A percentile compares a stretch with the other conserved stretches of the same genome.
Evolutionary conservation across 352 stramenopile species (phyloP).

Genomic region (Globisporangium uncinulatum): DNA sequence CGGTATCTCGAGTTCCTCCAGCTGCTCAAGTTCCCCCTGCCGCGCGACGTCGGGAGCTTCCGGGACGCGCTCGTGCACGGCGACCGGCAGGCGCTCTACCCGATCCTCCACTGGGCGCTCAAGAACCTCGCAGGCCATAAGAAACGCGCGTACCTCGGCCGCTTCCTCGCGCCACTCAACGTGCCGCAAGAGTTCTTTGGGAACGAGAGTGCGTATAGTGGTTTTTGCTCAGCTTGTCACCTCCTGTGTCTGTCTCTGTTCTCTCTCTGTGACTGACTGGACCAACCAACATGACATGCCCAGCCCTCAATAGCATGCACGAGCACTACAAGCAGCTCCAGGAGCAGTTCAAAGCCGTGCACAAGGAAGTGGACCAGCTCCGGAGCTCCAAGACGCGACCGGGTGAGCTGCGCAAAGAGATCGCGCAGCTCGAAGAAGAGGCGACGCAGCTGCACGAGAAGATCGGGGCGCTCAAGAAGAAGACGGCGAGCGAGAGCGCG

Average conservation of each 20-base stretch:
- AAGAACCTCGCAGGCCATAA: slow-evolving; percentile 82
- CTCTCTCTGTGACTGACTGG: too few relatives aligned
- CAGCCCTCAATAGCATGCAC: slow-evolving; percentile 71
- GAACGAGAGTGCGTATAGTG: slow-evolving; percentile 54
- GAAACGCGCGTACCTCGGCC: slow-evolving; percentile 92
- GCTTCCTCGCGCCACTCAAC: slow-evolving; percentile 90
- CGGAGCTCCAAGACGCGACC: slow-evolving; percentile 71
- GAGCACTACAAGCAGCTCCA: slow-evolving; percentile 92
- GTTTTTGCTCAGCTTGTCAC: neutral
- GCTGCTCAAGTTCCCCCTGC: slow-evolving; percentile 91
- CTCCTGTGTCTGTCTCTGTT: neutral
- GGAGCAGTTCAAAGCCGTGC: slow-evolving; percentile 88
- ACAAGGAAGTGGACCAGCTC: slow-evolving; percentile 88
- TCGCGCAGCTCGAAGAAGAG: slow-evolving; percentile 90
- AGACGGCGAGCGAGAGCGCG: slow-evolving; percentile 66
- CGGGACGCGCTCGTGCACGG: slow-evolving; percentile 72
- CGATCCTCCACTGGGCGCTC: slow-evolving; percentile 90
- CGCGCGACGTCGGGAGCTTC: slow-evolving; percentile 65
- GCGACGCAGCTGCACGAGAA: slow-evolving; percentile 87
- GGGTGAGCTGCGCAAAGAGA: slow-evolving; percentile 86
- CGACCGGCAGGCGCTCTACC: slow-evolving; percentile 87
- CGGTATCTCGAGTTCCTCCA: slow-evolving; percentile 91
- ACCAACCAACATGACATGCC: neutral
- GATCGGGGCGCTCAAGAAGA: slow-evolving; percentile 87
- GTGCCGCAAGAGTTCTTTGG: slow-evolving; percentile 92